phyloP scores from a whole-genome alignment of 768 basidiomycete genomes.

The Chalciporus chontae region DNA sequence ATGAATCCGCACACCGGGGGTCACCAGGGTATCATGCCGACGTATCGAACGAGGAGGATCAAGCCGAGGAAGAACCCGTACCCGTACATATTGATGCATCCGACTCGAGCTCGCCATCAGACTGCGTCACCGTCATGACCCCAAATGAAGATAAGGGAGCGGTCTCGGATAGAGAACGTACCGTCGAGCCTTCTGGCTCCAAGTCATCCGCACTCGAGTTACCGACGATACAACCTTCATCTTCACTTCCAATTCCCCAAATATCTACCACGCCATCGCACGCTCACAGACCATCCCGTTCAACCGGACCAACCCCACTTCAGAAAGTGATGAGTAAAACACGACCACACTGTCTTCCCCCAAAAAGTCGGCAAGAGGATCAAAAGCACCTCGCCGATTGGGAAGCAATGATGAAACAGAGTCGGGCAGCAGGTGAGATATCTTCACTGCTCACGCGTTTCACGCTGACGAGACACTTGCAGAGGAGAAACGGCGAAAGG shows the following conservation, averaged over 20 bases:
- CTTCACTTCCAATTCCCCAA: slow-evolving; percentile 26
- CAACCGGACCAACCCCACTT: slow-evolving; percentile 63
- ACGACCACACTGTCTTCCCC: slow-evolving; percentile 80
- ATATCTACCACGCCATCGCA: slow-evolving; percentile 14
- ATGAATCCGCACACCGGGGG: slow-evolving; percentile 3
- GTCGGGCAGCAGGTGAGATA: slow-evolving; percentile 61
- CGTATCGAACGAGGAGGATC: slow-evolving; percentile 1
- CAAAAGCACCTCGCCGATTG: slow-evolving; percentile 81
- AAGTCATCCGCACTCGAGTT: slow-evolving; percentile 17
- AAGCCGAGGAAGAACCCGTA: slow-evolving; percentile 10
- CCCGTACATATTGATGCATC: slow-evolving; percentile 40
- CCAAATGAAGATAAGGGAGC: neutral
- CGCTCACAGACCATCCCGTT: slow-evolving; percentile 45
- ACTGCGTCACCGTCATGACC: slow-evolving; percentile 24
- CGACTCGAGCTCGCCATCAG: slow-evolving; percentile 33
- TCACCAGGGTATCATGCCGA: neutral
- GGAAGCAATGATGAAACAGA: slow-evolving; percentile 84
- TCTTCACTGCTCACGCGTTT: neutral
- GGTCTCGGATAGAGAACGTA: neutral
- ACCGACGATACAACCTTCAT: slow-evolving; percentile 26
- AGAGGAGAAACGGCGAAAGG: slow-evolving; percentile 73
- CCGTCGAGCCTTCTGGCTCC: neutral
- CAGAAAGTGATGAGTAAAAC: slow-evolving; percentile 84
- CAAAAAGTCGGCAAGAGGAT: slow-evolving; percentile 75
- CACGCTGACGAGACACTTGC: slow-evolving; percentile 2